phyloP scores from a whole-genome alignment of 208 protist genomes.

The Entamoeba nuttalli region DNA sequence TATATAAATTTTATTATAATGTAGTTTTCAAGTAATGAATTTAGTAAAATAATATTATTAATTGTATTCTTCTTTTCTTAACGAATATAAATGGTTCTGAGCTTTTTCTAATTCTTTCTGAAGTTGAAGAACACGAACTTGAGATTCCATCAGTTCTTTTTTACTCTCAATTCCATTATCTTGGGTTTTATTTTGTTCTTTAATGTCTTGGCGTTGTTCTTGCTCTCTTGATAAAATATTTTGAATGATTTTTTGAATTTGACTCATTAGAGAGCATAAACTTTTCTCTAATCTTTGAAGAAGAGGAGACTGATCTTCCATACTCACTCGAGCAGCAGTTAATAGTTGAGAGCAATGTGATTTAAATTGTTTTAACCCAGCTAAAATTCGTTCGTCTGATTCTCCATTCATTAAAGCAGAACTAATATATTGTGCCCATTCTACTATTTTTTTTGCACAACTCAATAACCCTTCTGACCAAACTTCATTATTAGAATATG shows the following conservation, averaged over 20 bases:
- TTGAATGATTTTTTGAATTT: not conserved
- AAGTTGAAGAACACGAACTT: not conserved
- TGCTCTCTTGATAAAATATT: not conserved
- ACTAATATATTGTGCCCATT: not conserved
- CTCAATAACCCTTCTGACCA: not conserved
- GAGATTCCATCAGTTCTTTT: not conserved
- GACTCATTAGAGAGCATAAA: not conserved
- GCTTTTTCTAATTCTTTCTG: not conserved
- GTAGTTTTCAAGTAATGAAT: too few species aligned
- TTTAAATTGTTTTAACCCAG: not conserved
- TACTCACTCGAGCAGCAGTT: not conserved
- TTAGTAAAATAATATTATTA: not conserved
- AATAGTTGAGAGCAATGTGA: not conserved
- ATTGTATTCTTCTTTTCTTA: not conserved
- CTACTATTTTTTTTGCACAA: not conserved
- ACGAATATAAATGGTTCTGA: not conserved
- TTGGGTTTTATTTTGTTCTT: not conserved
- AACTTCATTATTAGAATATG: not conserved
- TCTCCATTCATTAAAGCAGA: not conserved
- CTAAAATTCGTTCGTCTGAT: not conserved
- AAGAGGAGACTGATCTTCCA: not conserved
- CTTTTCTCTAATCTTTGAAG: not conserved
- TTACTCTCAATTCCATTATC: not conserved
- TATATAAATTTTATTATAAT: too few species aligned
- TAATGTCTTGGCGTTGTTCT: not conserved